These are phyloP conservation scores for Aureobasidium sp. DNA, from an alignment of 2,329 filamentous ascomycete genomes.

Conservation along the genomic window DNA sequence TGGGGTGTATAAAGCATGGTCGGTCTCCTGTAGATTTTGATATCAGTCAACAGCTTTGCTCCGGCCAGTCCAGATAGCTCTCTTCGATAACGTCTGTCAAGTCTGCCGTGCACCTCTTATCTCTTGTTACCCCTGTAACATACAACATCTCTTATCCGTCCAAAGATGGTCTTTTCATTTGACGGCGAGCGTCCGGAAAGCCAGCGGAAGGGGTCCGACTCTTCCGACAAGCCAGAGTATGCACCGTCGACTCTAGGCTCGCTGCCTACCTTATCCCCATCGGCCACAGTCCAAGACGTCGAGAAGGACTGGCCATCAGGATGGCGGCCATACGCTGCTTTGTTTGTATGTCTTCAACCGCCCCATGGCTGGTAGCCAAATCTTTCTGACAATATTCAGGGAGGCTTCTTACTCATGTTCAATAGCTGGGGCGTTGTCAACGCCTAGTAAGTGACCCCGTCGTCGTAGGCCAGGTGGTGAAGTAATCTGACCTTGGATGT, in stretches of 20 bases:
- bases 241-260: not conserved
- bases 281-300: not conserved
- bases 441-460: conserved; percentile 29
- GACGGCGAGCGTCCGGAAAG: not conserved
- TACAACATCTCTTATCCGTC: not conserved
- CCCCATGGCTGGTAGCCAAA: no score
- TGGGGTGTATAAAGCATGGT: not conserved
- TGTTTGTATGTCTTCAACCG: conserved; percentile 23
- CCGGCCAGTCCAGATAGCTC: not conserved
- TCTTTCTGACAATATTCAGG: conserved; percentile 19
- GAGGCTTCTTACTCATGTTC: conserved; percentile 47
- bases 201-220: not conserved
- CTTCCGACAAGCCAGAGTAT: not conserved
- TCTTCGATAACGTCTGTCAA: not conserved
- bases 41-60: not conserved
- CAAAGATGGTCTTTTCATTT: not conserved
- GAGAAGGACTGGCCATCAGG: conserved; percentile 39
- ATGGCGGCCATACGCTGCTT: conserved; percentile 39
- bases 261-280: not conserved
- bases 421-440: conserved; percentile 45
- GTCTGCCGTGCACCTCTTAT: not conserved
- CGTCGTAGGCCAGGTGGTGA: not conserved
- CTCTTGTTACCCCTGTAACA: not conserved
- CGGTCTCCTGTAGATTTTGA: not conserved
- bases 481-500: not conserved